phyloP scores from a whole-genome alignment of 768 basidiomycete species.

The Rhizopogon roseolus region DNA sequence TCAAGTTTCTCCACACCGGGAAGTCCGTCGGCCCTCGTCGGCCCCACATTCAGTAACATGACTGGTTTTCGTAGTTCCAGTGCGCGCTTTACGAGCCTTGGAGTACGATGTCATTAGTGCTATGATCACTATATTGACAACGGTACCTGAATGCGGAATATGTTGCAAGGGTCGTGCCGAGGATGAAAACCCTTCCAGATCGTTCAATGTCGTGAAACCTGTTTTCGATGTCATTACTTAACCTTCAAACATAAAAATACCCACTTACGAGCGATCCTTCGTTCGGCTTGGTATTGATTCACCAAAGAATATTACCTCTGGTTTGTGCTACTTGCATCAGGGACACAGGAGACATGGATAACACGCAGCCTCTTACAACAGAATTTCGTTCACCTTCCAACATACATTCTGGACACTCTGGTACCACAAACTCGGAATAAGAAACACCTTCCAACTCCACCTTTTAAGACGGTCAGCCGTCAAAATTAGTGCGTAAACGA shows the following conservation, averaged over 20 bases:
- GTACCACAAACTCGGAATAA: conserved; percentile 75
- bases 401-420: conserved; percentile 68
- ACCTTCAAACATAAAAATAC: neutral
- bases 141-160: conserved; percentile 83
- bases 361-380: conserved; percentile 41
- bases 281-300: conserved; percentile 71
- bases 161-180: conserved; percentile 91
- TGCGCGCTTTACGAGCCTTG: conserved; percentile 76
- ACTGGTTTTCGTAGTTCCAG: conserved; percentile 71
- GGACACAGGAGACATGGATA: neutral
- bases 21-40: conserved; percentile 76
- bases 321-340: conserved; percentile 53
- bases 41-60: conserved; percentile 82
- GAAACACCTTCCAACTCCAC: conserved; percentile 76
- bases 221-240: neutral
- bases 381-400: conserved; percentile 50
- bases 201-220: conserved; percentile 57
- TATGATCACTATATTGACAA: neutral
- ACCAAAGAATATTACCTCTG: conserved; percentile 84
- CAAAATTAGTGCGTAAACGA: neutral
- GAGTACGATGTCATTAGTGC: conserved; percentile 1
- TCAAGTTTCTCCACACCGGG: conserved; percentile 76
- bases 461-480: conserved; percentile 30
- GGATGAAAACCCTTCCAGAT: conserved; percentile 65
- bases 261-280: conserved; percentile 67